These are phyloP conservation scores for Aspergillus felis DNA, from an alignment of 2,329 filamentous ascomycete species.

Conservation along the genomic window DNA sequence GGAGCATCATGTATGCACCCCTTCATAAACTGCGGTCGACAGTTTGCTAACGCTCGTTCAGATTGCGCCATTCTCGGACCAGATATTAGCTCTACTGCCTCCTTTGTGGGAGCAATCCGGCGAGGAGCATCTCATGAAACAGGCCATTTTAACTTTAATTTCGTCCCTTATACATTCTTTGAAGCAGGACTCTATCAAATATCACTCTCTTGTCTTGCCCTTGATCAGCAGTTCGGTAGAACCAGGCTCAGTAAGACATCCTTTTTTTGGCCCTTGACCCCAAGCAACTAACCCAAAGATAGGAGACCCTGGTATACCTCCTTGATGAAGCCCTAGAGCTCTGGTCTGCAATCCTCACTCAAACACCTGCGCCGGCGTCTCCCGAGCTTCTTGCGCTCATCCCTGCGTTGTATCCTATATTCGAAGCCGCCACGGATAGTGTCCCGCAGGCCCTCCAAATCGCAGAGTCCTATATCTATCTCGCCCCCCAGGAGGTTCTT, in stretches of 20 bases:
- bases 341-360: constrained; percentile 71
- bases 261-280: not conserved
- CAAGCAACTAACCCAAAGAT: constrained; percentile 5
- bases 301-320: constrained; percentile 70
- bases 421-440: constrained; percentile 63
- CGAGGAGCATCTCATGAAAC: constrained; percentile 89
- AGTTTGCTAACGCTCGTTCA: constrained; percentile 19
- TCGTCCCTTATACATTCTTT: constrained; percentile 81
- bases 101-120: constrained; percentile 79
- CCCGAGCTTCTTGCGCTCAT: constrained; percentile 61
- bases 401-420: constrained; percentile 60
- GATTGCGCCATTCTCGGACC: constrained; percentile 66
- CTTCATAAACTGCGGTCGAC: not conserved
- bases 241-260: constrained; percentile 59
- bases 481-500: constrained; percentile 52
- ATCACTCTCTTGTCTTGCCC: constrained; percentile 75
- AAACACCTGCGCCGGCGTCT: constrained; percentile 59
- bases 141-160: constrained; percentile 83
- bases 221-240: constrained; percentile 77
- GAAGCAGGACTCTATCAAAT: constrained; percentile 70
- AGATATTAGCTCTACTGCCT: constrained; percentile 76
- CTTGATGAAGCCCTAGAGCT: constrained; percentile 89
- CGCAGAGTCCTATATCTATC: constrained; percentile 65
- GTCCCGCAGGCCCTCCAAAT: constrained; percentile 61
- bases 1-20: constrained; percentile 60